phyloP scores from a whole-genome alignment of 495 filamentous ascomycete genomes.

The Astrothelium macrocarpum region DNA sequence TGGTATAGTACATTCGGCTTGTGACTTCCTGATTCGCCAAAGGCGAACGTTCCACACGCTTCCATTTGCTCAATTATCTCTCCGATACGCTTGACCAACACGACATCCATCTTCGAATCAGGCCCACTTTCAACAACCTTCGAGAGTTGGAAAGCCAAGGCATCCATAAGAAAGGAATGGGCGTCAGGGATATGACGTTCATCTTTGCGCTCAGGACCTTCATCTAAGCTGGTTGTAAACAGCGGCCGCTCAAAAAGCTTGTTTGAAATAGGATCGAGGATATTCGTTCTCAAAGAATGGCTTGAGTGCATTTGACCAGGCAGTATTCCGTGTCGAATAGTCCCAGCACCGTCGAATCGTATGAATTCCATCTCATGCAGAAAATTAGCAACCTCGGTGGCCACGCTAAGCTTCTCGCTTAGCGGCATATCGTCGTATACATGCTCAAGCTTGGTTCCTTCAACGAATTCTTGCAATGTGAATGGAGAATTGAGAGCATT shows the following conservation, averaged over 20 bases:
- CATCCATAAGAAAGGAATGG: not conserved
- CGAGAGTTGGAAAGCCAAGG: not conserved
- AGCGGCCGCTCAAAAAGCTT: not conserved
- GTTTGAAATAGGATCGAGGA: not conserved
- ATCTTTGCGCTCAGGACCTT: not conserved
- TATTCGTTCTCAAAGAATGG: not conserved
- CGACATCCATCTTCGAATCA: not conserved
- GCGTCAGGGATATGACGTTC: not conserved
- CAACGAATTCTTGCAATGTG: not conserved
- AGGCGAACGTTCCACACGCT: not conserved
- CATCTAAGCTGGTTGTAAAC: not conserved
- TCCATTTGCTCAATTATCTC: not conserved
- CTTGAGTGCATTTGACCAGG: not conserved
- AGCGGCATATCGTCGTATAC: not conserved
- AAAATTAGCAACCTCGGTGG: not conserved
- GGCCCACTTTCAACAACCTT: not conserved
- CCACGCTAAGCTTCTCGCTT: not conserved
- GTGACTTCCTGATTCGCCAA: no score
- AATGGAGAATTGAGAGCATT: not conserved
- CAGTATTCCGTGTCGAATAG: not conserved
- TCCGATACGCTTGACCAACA: not conserved
- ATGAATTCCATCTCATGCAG: not conserved
- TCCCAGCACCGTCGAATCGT: not conserved
- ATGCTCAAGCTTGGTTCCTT: not conserved
- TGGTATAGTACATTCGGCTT: not conserved